These are phyloP conservation scores for Solanum rostratum DNA, from an alignment of 257 asterid genomes.

Conservation along the genomic window DNA sequence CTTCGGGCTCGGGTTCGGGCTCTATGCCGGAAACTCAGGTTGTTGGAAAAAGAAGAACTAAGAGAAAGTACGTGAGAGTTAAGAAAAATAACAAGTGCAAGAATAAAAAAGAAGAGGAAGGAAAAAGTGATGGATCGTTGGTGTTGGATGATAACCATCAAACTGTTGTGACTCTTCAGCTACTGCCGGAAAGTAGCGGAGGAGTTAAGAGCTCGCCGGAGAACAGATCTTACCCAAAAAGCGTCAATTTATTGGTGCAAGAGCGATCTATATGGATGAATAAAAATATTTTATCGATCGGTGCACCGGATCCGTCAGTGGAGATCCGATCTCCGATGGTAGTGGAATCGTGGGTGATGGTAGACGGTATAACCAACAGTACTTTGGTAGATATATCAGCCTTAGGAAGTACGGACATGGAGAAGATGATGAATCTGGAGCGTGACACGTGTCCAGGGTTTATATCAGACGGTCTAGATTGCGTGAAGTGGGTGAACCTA, in stretches of 20 bases:
- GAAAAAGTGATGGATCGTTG: neutral
- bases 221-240: conserved; percentile 2
- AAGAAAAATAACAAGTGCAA: conserved; percentile 13
- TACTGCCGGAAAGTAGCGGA: neutral
- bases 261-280: neutral
- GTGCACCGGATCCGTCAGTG: neutral
- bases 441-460: conserved; percentile 31
- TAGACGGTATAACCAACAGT: conserved; percentile 13
- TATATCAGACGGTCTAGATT: conserved; percentile 25
- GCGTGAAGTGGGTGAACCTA: conserved; percentile 30
- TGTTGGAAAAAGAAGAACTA: conserved; percentile 6
- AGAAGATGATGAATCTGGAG: conserved; percentile 27
- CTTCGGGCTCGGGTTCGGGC: conserved; percentile 8
- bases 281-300: neutral
- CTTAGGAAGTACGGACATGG: conserved; percentile 25
- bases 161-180: neutral
- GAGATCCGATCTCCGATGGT: neutral
- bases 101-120: neutral
- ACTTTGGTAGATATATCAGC: conserved; percentile 5
- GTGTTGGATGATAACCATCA: conserved; percentile 5
- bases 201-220: neutral
- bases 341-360: conserved; percentile 38
- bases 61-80: conserved; percentile 44
- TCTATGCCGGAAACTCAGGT: neutral
- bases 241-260: conserved; percentile 4